These are phyloP conservation scores for Aspergillus fumigatus DNA, from an alignment of 2,329 filamentous ascomycete species.

Conservation along the genomic window DNA sequence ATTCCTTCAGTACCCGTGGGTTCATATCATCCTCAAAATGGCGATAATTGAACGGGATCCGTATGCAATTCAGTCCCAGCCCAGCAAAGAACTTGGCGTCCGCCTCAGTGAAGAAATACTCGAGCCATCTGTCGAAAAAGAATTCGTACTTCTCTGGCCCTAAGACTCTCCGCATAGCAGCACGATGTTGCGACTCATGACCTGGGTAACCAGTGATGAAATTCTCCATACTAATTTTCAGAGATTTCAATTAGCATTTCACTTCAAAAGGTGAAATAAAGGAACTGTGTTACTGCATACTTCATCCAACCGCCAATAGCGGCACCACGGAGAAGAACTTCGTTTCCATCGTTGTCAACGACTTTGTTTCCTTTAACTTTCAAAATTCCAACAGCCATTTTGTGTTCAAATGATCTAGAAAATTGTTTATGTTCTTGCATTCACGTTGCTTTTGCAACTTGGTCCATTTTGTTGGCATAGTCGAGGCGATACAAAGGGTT, in stretches of 20 bases:
- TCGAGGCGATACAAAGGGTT: background rate
- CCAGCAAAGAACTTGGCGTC: constrained; percentile 57
- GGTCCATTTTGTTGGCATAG: background rate
- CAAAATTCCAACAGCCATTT: constrained; percentile 35
- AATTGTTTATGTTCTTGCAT: background rate
- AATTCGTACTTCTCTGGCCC: constrained; percentile 55
- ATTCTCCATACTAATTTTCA: constrained; percentile 49
- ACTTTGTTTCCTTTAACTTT: constrained; percentile 42
- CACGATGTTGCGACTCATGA: constrained; percentile 54
- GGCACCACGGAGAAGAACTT: constrained; percentile 47
- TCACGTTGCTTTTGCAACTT: background rate
- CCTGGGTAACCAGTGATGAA: constrained; percentile 62
- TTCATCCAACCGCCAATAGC: constrained; percentile 46
- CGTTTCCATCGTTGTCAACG: constrained; percentile 43
- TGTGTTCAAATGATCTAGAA: background rate
- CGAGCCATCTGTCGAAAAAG: constrained; percentile 55
- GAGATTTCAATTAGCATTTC: constrained; percentile 15
- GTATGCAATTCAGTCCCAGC: constrained; percentile 54
- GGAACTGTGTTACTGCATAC: constrained; percentile 13
- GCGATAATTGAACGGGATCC: constrained; percentile 59
- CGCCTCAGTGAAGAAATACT: constrained; percentile 56
- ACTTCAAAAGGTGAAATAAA: background rate
- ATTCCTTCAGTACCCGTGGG: constrained; percentile 41
- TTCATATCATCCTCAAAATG: constrained; percentile 49
- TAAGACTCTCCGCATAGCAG: constrained; percentile 50